Conservation (phyloP, 305 asterid genomes). For the Plantago coronopus region DNA sequence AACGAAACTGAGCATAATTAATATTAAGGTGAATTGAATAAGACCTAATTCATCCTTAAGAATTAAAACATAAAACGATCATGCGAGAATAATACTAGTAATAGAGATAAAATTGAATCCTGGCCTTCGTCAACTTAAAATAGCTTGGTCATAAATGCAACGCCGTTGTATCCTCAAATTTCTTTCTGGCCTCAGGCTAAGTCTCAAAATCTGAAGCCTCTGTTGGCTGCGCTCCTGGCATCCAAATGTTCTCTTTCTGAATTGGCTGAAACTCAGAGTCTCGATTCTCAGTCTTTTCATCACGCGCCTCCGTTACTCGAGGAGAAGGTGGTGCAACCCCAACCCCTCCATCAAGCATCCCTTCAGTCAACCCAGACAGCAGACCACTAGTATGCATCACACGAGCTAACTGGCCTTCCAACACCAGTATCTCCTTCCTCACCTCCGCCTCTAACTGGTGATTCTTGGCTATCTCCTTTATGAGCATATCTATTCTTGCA, state of each 20-base stretch:
- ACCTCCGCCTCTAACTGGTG: constrained; percentile 41
- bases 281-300: not conserved
- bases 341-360: too few species aligned
- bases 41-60: too few species aligned
- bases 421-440: constrained; percentile 31
- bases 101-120: too few species aligned
- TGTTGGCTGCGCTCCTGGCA: too few species aligned
- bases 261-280: constrained; percentile 13
- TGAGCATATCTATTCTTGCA: constrained; percentile 43
- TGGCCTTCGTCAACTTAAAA: constrained; percentile 6
- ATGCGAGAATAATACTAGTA: too few species aligned
- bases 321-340: constrained; percentile 9
- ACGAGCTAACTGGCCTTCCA: constrained; percentile 35
- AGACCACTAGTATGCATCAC: constrained; percentile 4
- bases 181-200: too few species aligned
- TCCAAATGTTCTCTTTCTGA: not conserved
- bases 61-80: too few species aligned
- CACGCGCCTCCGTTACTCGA: constrained; percentile 22
- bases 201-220: too few species aligned
- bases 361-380: constrained; percentile 1
- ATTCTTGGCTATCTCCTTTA: constrained; percentile 33
- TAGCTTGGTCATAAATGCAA: not conserved
- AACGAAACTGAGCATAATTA: too few species aligned
- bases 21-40: too few species aligned
- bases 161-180: not conserved